Conservation (phyloP, 371 early-diverging fungal genomes). For the Cokeromyces recurvatus region DNA sequence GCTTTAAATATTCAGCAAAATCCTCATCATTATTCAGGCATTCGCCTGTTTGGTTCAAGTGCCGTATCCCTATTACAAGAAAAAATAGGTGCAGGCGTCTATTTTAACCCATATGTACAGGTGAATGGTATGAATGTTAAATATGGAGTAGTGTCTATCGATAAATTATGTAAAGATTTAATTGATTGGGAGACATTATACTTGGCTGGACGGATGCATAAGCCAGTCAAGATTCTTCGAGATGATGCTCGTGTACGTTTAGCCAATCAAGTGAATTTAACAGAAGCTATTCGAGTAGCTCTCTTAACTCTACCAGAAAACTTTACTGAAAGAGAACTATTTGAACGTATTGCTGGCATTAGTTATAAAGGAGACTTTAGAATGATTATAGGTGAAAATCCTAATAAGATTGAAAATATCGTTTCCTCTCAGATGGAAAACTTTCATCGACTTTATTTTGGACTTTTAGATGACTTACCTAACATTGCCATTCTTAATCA, state of each 20-base stretch:
- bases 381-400: conserved; percentile 91
- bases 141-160: conserved; percentile 95
- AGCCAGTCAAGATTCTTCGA: conserved; percentile 87
- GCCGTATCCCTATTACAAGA: conserved; percentile 78
- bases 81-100: conserved; percentile 85
- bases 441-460: conserved; percentile 77
- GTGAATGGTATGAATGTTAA: conserved; percentile 85
- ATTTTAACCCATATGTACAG: conserved; percentile 92
- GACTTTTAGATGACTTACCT: conserved; percentile 74
- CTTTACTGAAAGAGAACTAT: conserved; percentile 83
- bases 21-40: conserved; percentile 83
- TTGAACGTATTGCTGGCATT: conserved; percentile 76
- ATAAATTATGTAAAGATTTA: conserved; percentile 79
- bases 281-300: conserved; percentile 82
- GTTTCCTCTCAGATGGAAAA: conserved; percentile 75
- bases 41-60: conserved; percentile 66
- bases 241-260: conserved; percentile 85
- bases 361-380: conserved; percentile 94
- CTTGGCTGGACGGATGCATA: conserved; percentile 95
- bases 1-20: conserved; percentile 88
- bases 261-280: conserved; percentile 83
- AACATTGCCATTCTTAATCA: conserved; percentile 64
- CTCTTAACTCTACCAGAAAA: conserved; percentile 78
- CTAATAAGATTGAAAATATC: conserved; percentile 91
- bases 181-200: conserved; percentile 94